Evolutionary conservation across 2,329 filamentous ascomycete genomes (phyloP), one percentile per base, ranked within the genome.

Genomic region (Diaporthe capsici): DNA sequence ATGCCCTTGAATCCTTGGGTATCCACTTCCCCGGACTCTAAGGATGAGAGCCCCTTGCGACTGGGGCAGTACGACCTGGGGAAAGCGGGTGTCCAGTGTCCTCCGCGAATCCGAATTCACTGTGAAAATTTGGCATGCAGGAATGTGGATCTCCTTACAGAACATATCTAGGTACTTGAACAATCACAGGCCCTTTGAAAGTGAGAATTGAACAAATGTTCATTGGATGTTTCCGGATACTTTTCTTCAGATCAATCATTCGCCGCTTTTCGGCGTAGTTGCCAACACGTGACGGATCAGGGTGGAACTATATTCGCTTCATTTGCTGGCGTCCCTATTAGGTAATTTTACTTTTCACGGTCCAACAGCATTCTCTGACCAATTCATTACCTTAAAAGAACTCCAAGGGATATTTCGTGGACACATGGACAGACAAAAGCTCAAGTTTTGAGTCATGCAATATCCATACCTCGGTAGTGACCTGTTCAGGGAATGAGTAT

Each of bases 351-450:
- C 20, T n/a, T 37, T 37, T 58, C 28, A 58, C 55, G 20, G 31
- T 37, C 31, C 31, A 58, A 58, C 31, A 58, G 55, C 31, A 58
- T 58, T 58, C 55, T 58, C 17, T 58, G 55, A 58, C 55, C 55
- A 37, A 58, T 37, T 58, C 31, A 58, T 58, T 58, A 58, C 55
- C 55, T 58, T 37, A 58, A 58, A 58, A 58, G 55, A 58, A 58
- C 55, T n/a, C 55, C 55, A 58, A 58, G 49, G 55, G 55, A 58
- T 58, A 58, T 58, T 58, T 58, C 55, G 37, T 58, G 55, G 55
- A 58, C 55, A 58, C 55, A 58, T 58, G 20, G 55, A 58, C 31
- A 20, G 31, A 28, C 31, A 12, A 58, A 58, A n/a, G 31, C 31
- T 58, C 31, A 20, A 9, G 31, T 37, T 31, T 58, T 58, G 55